Conservation (phyloP, 1,139 yeast genomes). For the Scheffersomyces lignicola region DNA sequence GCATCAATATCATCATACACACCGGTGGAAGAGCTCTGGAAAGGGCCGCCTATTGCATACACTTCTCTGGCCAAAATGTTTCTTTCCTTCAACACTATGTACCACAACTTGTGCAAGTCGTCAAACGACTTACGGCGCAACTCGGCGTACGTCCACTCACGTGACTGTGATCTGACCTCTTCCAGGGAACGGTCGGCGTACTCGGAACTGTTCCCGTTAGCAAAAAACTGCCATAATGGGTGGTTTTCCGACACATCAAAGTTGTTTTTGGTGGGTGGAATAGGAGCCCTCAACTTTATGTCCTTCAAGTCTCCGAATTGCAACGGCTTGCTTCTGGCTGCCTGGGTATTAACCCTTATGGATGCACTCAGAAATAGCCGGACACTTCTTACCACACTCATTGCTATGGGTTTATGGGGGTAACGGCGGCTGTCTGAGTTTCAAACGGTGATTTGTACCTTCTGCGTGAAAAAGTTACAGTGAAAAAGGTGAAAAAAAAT, state of each 20-base stretch:
- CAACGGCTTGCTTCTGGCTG: constrained; percentile 7
- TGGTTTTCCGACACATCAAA: constrained; percentile 79
- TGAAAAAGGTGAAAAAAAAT: too few species aligned
- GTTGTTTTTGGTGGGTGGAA: constrained; percentile 76
- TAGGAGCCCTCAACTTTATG: constrained; percentile 71
- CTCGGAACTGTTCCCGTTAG: constrained; percentile 46
- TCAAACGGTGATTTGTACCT: not conserved
- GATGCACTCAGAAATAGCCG: constrained; percentile 18
- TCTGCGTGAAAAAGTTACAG: not conserved
- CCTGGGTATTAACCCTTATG: constrained; percentile 1
- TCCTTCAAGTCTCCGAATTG: constrained; percentile 18
- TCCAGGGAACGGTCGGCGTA: constrained; percentile 55
- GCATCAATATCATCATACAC: constrained; percentile 33
- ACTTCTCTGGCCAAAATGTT: constrained; percentile 78
- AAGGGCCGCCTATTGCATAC: constrained; percentile 2
- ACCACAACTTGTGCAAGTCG: constrained; percentile 91
- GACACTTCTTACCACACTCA: constrained; percentile 11
- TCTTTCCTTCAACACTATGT: constrained; percentile 77
- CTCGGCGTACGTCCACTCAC: constrained; percentile 88
- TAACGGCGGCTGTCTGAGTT: not conserved
- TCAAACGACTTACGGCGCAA: constrained; percentile 89
- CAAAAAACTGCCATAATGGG: constrained; percentile 94
- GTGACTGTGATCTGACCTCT: constrained; percentile 58
- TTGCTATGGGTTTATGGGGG: constrained; percentile 1
- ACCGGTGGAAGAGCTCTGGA: constrained; percentile 35